Conservation (phyloP, 768 basidiomycete genomes). For the Filobasidium floriforme region DNA sequence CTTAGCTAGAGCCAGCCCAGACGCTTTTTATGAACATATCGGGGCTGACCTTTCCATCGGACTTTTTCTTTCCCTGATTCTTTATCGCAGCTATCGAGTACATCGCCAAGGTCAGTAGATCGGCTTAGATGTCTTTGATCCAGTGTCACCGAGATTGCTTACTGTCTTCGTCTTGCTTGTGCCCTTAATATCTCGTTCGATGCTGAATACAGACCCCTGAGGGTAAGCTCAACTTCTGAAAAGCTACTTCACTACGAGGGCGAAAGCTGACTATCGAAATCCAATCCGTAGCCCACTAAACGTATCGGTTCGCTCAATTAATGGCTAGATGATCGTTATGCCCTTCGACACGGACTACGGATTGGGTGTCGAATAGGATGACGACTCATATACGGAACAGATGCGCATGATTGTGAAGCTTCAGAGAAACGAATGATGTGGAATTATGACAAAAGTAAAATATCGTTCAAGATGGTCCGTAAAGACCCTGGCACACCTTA, state of each 20-base stretch:
- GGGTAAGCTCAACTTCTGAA: conserved; percentile 49
- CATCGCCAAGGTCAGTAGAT: conserved; percentile 57
- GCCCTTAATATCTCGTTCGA: conserved; percentile 11
- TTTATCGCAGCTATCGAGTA: conserved; percentile 76
- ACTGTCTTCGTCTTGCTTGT: neutral
- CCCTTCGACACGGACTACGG: too few relatives aligned
- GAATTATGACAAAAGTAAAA: too few relatives aligned
- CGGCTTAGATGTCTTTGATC: too few relatives aligned
- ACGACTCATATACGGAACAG: too few relatives aligned
- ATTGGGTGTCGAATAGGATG: too few relatives aligned
- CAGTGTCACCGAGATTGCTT: neutral
- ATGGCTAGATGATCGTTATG: too few relatives aligned
- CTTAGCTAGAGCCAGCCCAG: neutral
- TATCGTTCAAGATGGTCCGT: too few relatives aligned
- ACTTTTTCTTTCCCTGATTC: neutral
- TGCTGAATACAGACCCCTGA: conserved; percentile 57
- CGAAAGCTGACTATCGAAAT: neutral
- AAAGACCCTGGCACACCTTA: too few relatives aligned
- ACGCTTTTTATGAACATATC: conserved; percentile 7
- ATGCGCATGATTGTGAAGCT: too few relatives aligned
- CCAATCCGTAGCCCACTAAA: neutral
- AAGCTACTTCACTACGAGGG: neutral
- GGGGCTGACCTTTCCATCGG: neutral
- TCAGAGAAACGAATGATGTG: too few relatives aligned
- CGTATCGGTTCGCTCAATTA: neutral